phyloP scores from a whole-genome alignment of 257 asterid species.

The Salvia splendens region DNA sequence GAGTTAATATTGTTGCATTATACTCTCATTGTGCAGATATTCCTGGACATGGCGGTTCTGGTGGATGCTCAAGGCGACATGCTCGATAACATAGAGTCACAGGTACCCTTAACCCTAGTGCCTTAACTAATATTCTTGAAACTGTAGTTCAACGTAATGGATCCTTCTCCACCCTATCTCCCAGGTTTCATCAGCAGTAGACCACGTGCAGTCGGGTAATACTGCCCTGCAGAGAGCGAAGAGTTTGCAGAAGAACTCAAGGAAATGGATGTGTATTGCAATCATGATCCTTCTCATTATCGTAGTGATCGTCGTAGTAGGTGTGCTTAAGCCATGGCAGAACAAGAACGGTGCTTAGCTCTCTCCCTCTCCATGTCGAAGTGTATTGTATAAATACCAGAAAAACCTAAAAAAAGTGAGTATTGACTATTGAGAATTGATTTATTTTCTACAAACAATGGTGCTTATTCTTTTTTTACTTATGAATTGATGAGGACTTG shows the following conservation, averaged over 20 bases:
- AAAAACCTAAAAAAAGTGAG: background rate
- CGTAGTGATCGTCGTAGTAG: slow-evolving; percentile 68
- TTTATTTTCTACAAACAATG: slow-evolving; percentile 12
- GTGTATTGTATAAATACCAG: slow-evolving; percentile 34
- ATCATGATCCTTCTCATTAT: slow-evolving; percentile 75
- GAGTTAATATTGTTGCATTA: background rate
- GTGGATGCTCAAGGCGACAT: slow-evolving; percentile 98
- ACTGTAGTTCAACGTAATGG: background rate
- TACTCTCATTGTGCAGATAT: slow-evolving; percentile 51
- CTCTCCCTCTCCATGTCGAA: background rate
- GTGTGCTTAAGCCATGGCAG: slow-evolving; percentile 94
- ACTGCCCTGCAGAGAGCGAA: slow-evolving; percentile 91
- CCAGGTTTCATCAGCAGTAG: slow-evolving; percentile 96
- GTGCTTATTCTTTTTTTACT: slow-evolving; percentile 30
- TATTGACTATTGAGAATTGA: slow-evolving; percentile 19
- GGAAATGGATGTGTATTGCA: slow-evolving; percentile 98
- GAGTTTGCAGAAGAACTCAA: slow-evolving; percentile 71
- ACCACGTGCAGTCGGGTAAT: slow-evolving; percentile 93
- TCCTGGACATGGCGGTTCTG: slow-evolving; percentile 95
- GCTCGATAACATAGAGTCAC: slow-evolving; percentile 96
- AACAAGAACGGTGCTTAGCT: slow-evolving; percentile 77
- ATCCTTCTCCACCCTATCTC: slow-evolving; percentile 3
- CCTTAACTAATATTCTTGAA: background rate
- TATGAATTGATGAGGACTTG: background rate
- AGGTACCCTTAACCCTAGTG: slow-evolving; percentile 45